A percentile compares a stretch with the other conserved stretches of the same genome.
Conservation (phyloP, 129 eudicot species). For the Helianthus annuus region DNA sequence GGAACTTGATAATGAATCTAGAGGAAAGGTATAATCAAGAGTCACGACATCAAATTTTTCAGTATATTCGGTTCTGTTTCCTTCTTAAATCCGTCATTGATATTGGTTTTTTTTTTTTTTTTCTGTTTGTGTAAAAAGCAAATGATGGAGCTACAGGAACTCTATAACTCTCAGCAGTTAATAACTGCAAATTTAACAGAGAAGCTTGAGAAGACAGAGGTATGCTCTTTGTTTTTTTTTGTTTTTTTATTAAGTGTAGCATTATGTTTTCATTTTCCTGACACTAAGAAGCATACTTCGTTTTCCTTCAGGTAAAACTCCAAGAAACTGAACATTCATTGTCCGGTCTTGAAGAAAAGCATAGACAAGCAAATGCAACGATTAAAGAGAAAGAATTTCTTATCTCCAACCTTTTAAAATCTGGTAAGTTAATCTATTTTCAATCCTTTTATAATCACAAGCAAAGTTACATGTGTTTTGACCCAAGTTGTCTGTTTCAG, state of each 20-base stretch:
- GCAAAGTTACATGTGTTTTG: background rate
- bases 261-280: background rate
- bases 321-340: constrained; percentile 88
- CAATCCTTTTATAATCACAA: background rate
- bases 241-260: background rate
- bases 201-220: constrained; percentile 90
- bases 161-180: constrained; percentile 76
- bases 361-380: constrained; percentile 86
- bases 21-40: constrained; percentile 74
- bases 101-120: constrained; percentile 11
- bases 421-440: constrained; percentile 61
- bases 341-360: constrained; percentile 90
- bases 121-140: constrained; percentile 49
- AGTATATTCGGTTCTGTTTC: background rate
- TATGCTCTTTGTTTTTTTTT: constrained; percentile 19
- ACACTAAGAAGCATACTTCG: constrained; percentile 10
- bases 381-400: constrained; percentile 91
- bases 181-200: constrained; percentile 67
- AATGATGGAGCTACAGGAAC: constrained; percentile 83
- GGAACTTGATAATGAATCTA: constrained; percentile 91
- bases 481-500: too few relatives aligned
- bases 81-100: background rate
- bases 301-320: constrained; percentile 68
- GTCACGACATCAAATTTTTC: too few relatives aligned
- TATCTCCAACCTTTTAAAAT: constrained; percentile 83